phyloP scores from a whole-genome alignment of 2,329 filamentous ascomycete species.

The Coleophoma eucalyptorum region DNA sequence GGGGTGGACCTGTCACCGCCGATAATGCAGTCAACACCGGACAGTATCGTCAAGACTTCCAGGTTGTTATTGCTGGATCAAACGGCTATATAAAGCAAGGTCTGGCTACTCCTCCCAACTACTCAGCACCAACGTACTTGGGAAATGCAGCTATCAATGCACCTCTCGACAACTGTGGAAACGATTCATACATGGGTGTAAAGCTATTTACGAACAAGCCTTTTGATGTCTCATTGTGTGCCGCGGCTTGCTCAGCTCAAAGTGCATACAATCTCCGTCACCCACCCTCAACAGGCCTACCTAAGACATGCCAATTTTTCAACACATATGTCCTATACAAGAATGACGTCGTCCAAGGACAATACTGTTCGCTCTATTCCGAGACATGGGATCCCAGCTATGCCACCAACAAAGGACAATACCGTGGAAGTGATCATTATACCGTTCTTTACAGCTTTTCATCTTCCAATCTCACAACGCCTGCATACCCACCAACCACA shows the following conservation, averaged over 20 bases:
- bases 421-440: constrained; percentile 6
- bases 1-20: constrained; percentile 19
- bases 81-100: constrained; percentile 30
- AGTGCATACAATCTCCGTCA: constrained; percentile 8
- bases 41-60: constrained; percentile 26
- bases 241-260: constrained; percentile 14
- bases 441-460: constrained; percentile 7
- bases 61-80: constrained; percentile 34
- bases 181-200: constrained; percentile 18
- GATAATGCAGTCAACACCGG: constrained; percentile 25
- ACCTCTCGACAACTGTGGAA: constrained; percentile 10
- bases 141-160: constrained; percentile 23
- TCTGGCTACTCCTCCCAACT: constrained; percentile 17
- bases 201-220: constrained; percentile 20
- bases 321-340: constrained; percentile 30
- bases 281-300: background rate
- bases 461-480: constrained; percentile 18
- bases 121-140: constrained; percentile 9
- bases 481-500: constrained; percentile 12
- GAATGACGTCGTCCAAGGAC: constrained; percentile 28
- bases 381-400: constrained; percentile 20
- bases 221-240: constrained; percentile 24
- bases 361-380: constrained; percentile 32
- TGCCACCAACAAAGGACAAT: constrained; percentile 21
- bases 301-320: constrained; percentile 22